Conservation (phyloP, 306 rosid genomes). For the Trifolium dubium region DNA sequence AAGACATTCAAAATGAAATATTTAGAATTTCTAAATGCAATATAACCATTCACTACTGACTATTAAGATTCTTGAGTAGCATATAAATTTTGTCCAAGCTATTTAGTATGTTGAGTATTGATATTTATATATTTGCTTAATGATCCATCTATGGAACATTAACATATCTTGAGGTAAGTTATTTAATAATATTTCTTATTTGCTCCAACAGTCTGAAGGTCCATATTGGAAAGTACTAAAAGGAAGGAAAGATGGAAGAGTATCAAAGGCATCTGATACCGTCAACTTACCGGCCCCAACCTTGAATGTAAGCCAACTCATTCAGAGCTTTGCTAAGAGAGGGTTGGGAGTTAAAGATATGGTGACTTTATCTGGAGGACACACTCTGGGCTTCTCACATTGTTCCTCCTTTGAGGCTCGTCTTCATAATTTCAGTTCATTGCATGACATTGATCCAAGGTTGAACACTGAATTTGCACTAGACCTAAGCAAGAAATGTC, state of each 20-base stretch:
- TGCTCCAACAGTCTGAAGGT: slow-evolving; percentile 65
- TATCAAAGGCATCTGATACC: slow-evolving; percentile 72
- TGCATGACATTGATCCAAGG: slow-evolving; percentile 62
- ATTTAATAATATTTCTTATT: slow-evolving; percentile 11
- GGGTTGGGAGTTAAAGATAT: slow-evolving; percentile 68
- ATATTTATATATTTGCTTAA: slow-evolving; percentile 21
- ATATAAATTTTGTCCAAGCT: slow-evolving; percentile 19
- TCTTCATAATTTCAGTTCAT: slow-evolving; percentile 54
- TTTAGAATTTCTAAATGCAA: not conserved
- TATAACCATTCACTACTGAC: not conserved
- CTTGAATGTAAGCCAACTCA: slow-evolving; percentile 64
- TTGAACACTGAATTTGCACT: slow-evolving; percentile 58
- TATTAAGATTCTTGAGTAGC: not conserved
- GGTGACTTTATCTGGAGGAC: slow-evolving; percentile 82
- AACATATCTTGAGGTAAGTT: slow-evolving; percentile 24
- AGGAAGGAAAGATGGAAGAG: slow-evolving; percentile 82
- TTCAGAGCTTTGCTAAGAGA: slow-evolving; percentile 66
- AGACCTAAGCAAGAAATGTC: slow-evolving; percentile 56
- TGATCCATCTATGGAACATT: slow-evolving; percentile 32
- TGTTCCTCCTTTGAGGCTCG: slow-evolving; percentile 69
- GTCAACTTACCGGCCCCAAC: slow-evolving; percentile 70
- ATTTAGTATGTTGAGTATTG: slow-evolving; percentile 14
- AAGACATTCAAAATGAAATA: slow-evolving; percentile 13
- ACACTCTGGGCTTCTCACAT: slow-evolving; percentile 80
- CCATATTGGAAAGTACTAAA: slow-evolving; percentile 73